Conservation (phyloP, 352 stramenopile species). For the Pythium sukuiense region DNA sequence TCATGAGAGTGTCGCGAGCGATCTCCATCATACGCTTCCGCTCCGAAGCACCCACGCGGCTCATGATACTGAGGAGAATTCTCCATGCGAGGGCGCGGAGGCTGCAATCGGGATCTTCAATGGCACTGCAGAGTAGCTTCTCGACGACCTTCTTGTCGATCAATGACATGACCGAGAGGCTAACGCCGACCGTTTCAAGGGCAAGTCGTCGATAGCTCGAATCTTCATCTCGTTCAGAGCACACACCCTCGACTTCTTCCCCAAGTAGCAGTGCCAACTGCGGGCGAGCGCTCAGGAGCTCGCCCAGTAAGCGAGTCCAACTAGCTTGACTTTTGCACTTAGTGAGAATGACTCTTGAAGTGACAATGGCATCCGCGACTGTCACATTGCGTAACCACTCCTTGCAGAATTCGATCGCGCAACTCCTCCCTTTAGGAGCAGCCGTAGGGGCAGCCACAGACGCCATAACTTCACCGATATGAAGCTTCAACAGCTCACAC, state of each 20-base stretch:
- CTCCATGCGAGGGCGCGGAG: conserved; percentile 18
- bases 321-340: not conserved
- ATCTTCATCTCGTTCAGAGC: conserved; percentile 4
- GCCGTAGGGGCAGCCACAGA: not conserved
- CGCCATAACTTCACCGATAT: conserved; percentile 15
- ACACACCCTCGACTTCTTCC: conserved; percentile 19
- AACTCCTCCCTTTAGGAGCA: conserved; percentile 2
- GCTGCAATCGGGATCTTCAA: conserved; percentile 6
- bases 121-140: conserved; percentile 14
- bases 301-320: conserved; percentile 9
- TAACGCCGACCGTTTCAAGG: not conserved
- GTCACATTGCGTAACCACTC: conserved; percentile 1
- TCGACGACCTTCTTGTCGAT: conserved; percentile 3
- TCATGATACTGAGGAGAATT: not conserved
- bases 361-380: conserved; percentile 2
- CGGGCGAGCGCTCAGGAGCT: conserved; percentile 1
- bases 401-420: conserved; percentile 11
- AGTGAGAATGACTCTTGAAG: not conserved
- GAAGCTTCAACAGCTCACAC: not conserved
- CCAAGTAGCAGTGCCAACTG: conserved; percentile 11
- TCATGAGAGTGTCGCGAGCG: conserved; percentile 12
- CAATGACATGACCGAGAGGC: not conserved
- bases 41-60: not conserved
- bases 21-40: not conserved
- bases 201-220: conserved; percentile 9